Conservation (phyloP, 2,329 filamentous ascomycete genomes). For the Alternaria triticina region DNA sequence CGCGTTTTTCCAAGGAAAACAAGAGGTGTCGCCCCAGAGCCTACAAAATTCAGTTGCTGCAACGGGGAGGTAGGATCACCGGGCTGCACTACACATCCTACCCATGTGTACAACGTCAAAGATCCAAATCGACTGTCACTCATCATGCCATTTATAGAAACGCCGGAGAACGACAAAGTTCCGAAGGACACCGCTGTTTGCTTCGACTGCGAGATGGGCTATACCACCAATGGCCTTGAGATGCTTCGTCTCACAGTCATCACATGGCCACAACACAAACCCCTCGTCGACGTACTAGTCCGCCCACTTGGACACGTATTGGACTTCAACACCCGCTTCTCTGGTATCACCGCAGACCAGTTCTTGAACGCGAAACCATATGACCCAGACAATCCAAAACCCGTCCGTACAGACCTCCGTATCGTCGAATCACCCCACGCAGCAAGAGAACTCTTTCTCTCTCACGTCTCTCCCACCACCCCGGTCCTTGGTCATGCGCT, state of each 20-base stretch:
- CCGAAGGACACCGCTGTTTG: conserved; percentile 67
- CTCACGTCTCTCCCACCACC: conserved; percentile 75
- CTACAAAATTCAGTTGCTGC: conserved; percentile 79
- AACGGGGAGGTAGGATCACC: conserved; percentile 74
- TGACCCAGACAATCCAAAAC: conserved; percentile 32
- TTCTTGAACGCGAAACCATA: conserved; percentile 66
- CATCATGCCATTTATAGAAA: conserved; percentile 79
- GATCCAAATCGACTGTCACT: conserved; percentile 77
- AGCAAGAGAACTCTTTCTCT: conserved; percentile 80
- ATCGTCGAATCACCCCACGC: conserved; percentile 77
- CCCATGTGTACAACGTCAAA: conserved; percentile 87
- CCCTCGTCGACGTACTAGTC: conserved; percentile 83
- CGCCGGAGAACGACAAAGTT: conserved; percentile 67
- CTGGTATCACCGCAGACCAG: conserved; percentile 81
- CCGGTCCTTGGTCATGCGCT: conserved; percentile 91
- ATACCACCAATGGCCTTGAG: conserved; percentile 86
- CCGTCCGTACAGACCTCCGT: conserved; percentile 56
- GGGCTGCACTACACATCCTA: conserved; percentile 74
- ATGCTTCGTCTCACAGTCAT: conserved; percentile 88
- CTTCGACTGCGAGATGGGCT: conserved; percentile 98
- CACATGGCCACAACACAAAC: conserved; percentile 79
- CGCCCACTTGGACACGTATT: conserved; percentile 82
- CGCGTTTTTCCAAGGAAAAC: conserved; percentile 60
- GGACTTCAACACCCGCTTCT: conserved; percentile 91
- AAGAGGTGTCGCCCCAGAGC: conserved; percentile 59